These are phyloP conservation scores for Hypoxylon crocopeplum DNA, from an alignment of 495 filamentous ascomycete genomes.

Conservation along the genomic window DNA sequence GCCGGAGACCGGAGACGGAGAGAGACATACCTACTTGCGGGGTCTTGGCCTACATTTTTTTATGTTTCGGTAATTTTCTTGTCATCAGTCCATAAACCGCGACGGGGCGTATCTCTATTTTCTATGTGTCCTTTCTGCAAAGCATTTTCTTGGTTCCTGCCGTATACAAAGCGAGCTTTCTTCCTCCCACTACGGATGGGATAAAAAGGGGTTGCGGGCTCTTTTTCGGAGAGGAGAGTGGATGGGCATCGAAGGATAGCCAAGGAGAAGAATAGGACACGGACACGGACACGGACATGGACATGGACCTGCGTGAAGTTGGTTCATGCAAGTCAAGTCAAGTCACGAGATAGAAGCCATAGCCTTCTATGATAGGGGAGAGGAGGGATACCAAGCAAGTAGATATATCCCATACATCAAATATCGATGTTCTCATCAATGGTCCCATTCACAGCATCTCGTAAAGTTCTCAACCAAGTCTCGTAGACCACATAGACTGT, in stretches of 20 bases:
- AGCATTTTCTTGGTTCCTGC: background rate
- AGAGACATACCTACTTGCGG: background rate
- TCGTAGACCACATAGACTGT: background rate
- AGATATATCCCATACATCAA: constrained; percentile 37
- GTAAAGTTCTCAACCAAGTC: too few relatives aligned
- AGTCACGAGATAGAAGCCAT: too few relatives aligned
- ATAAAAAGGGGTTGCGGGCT: background rate
- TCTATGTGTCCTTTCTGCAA: background rate
- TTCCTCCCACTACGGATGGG: too few relatives aligned
- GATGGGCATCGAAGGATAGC: background rate
- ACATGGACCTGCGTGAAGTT: too few relatives aligned
- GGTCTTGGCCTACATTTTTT: background rate
- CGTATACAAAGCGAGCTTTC: background rate
- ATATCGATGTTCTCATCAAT: constrained; percentile 11
- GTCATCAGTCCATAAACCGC: background rate
- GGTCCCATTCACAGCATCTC: background rate
- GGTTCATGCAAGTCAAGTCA: too few relatives aligned
- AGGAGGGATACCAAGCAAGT: constrained; percentile 15
- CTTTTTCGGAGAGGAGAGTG: background rate
- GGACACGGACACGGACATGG: too few relatives aligned
- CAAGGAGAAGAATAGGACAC: background rate
- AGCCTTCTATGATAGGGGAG: background rate
- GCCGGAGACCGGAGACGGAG: background rate
- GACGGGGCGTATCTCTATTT: background rate
- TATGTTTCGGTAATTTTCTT: background rate